Evolutionary conservation across 2,329 filamentous ascomycete genomes (phyloP).

Genomic region (Didymella arachidicola): DNA sequence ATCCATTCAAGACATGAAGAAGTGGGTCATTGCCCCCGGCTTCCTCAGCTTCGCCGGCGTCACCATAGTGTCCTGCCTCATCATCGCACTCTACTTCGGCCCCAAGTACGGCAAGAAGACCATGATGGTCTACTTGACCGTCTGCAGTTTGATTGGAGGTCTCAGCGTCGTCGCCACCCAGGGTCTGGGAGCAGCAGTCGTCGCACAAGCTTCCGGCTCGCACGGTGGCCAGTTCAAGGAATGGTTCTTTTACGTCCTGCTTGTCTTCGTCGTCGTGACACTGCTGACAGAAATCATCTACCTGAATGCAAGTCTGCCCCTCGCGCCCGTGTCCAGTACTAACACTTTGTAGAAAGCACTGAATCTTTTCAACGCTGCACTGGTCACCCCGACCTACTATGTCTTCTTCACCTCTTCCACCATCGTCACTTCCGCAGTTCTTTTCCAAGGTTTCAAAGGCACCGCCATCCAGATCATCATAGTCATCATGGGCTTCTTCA

Average conservation of each 20-base stretch:
- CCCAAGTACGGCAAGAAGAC: conserved; percentile 94
- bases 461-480: conserved; percentile 81
- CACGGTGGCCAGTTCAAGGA: conserved; percentile 84
- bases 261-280: conserved; percentile 90
- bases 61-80: conserved; percentile 74
- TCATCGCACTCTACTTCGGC: conserved; percentile 80
- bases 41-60: conserved; percentile 87
- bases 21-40: conserved; percentile 83
- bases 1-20: conserved; percentile 91
- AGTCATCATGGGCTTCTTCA: conserved; percentile 90
- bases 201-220: conserved; percentile 81
- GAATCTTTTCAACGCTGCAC: conserved; percentile 93
- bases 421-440: conserved; percentile 88
- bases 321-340: conserved; percentile 29
- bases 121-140: conserved; percentile 96
- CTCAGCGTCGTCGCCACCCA: conserved; percentile 95
- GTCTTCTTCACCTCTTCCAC: conserved; percentile 97
- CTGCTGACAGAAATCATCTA: conserved; percentile 93
- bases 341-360: conserved; percentile 83
- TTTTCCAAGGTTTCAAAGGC: conserved; percentile 95
- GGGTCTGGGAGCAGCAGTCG: conserved; percentile 87
- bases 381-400: conserved; percentile 98
- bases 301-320: conserved; percentile 76
- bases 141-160: conserved; percentile 94
- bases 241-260: conserved; percentile 92